phyloP scores from a whole-genome alignment of 2,329 filamentous ascomycete species.

The Cytospora piceicola region DNA sequence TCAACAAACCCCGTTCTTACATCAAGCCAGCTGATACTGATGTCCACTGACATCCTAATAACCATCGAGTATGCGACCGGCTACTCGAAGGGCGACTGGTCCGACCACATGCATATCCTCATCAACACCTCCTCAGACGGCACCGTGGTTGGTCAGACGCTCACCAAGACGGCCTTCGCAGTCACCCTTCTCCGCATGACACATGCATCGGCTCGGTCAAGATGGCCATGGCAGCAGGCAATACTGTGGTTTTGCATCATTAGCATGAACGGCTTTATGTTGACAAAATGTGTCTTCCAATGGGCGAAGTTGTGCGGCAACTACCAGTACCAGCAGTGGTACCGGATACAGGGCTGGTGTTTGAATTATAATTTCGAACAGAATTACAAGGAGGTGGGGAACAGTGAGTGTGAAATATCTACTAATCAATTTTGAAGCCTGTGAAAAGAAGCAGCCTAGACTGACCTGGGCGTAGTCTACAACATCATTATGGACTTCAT shows the following conservation, averaged over 20 bases:
- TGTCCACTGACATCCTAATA: slow-evolving; percentile 52
- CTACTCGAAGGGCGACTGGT: slow-evolving; percentile 52
- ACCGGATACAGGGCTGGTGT: slow-evolving; percentile 49
- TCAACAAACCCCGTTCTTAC: not conserved
- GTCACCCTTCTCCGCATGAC: slow-evolving; percentile 47
- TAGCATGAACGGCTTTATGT: slow-evolving; percentile 53
- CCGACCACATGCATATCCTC: slow-evolving; percentile 56
- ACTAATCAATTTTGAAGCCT: too few species aligned
- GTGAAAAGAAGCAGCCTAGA: not conserved
- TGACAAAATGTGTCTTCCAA: slow-evolving; percentile 52
- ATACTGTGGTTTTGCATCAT: slow-evolving; percentile 54
- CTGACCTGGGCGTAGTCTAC: slow-evolving; percentile 44
- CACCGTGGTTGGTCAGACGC: slow-evolving; percentile 43
- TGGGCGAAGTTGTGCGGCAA: slow-evolving; percentile 53
- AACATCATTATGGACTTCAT: slow-evolving; percentile 59
- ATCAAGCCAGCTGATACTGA: slow-evolving; percentile 43
- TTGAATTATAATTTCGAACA: slow-evolving; percentile 44
- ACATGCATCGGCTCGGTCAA: slow-evolving; percentile 31
- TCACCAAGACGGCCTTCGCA: slow-evolving; percentile 44
- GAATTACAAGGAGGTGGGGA: slow-evolving; percentile 55
- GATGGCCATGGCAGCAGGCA: slow-evolving; percentile 44
- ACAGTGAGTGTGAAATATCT: slow-evolving; percentile 43
- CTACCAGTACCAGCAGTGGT: slow-evolving; percentile 49
- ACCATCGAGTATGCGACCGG: slow-evolving; percentile 52
- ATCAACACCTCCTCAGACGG: slow-evolving; percentile 49